Evolutionary conservation across 2,329 filamentous ascomycete species (phyloP).

Genomic region (Drechslerella coelobrocha): DNA sequence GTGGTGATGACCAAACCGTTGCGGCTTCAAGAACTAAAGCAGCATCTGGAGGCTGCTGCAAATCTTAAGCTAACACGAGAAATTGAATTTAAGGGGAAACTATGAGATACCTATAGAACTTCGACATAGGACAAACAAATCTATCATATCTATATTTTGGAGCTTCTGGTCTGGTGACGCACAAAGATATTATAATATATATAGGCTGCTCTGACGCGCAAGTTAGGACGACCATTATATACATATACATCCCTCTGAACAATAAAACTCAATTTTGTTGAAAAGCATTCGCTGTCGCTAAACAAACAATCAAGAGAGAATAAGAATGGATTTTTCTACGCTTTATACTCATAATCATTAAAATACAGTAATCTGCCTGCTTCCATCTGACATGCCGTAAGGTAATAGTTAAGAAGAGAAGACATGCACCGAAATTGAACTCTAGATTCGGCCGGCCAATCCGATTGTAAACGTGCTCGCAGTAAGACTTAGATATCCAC

Average conservation of each 20-base stretch:
- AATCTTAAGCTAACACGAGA: slow-evolving; percentile 26
- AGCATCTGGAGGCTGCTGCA: slow-evolving; percentile 10
- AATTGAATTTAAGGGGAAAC: slow-evolving; percentile 25
- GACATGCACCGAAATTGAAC: background rate
- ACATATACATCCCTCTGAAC: too few relatives aligned
- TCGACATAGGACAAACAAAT: too few relatives aligned
- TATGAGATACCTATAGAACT: slow-evolving; percentile 4
- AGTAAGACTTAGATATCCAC: slow-evolving; percentile 43
- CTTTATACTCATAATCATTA: slow-evolving; percentile 33
- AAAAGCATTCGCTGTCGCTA: background rate
- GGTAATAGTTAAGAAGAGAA: slow-evolving; percentile 15
- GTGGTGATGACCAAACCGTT: slow-evolving; percentile 8
- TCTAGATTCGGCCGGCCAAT: slow-evolving; percentile 3
- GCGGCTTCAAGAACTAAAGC: background rate
- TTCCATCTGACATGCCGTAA: slow-evolving; percentile 2
- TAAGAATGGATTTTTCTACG: background rate
- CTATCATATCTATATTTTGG: too few relatives aligned
- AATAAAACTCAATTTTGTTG: background rate
- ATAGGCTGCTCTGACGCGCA: too few relatives aligned
- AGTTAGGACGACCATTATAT: too few relatives aligned
- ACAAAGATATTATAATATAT: too few relatives aligned
- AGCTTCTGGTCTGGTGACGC: too few relatives aligned
- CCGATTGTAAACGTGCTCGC: too few relatives aligned
- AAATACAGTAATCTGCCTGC: slow-evolving; percentile 18
- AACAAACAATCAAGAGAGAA: too few relatives aligned